These are phyloP conservation scores for Conoideocrella luteorostrata DNA, from an alignment of 2,329 filamentous ascomycete genomes.

Conservation along the genomic window DNA sequence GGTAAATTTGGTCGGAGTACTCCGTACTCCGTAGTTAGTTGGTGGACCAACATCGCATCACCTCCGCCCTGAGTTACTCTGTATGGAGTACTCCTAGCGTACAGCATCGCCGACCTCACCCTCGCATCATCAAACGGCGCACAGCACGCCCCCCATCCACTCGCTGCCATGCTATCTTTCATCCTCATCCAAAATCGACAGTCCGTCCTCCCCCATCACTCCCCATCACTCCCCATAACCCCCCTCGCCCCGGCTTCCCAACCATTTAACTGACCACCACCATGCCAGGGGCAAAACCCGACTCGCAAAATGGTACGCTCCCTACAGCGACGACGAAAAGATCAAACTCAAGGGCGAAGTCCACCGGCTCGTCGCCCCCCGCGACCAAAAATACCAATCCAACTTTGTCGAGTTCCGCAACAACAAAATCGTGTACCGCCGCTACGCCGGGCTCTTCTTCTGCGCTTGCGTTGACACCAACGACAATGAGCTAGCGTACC, in stretches of 20 bases:
- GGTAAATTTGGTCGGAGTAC: too few relatives aligned
- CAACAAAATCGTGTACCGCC: slow-evolving; percentile 94
- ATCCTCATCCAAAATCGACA: slow-evolving; percentile 88
- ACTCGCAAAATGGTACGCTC: slow-evolving; percentile 97
- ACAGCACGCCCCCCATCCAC: not conserved
- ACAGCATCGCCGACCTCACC: slow-evolving; percentile 6
- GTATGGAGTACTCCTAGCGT: too few relatives aligned
- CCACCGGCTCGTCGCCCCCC: slow-evolving; percentile 92
- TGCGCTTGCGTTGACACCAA: slow-evolving; percentile 98
- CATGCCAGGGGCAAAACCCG: slow-evolving; percentile 83
- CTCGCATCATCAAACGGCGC: not conserved
- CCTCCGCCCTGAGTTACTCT: too few relatives aligned
- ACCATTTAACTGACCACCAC: not conserved
- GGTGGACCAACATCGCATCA: too few relatives aligned
- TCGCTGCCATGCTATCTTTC: slow-evolving; percentile 62
- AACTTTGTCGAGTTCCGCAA: slow-evolving; percentile 97
- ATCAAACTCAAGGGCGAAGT: slow-evolving; percentile 98
- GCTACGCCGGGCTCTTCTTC: slow-evolving; percentile 97
- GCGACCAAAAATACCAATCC: slow-evolving; percentile 98
- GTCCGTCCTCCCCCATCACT: slow-evolving; percentile 37
- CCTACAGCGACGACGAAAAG: slow-evolving; percentile 98
- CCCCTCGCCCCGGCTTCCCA: not conserved
- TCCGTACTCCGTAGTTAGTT: too few relatives aligned
- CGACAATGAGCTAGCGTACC: slow-evolving; percentile 93
- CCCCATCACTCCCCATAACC: not conserved